Base-by-base conservation (phyloP, 2,329 filamentous ascomycete species). In the Aspergillus fructus region DNA sequence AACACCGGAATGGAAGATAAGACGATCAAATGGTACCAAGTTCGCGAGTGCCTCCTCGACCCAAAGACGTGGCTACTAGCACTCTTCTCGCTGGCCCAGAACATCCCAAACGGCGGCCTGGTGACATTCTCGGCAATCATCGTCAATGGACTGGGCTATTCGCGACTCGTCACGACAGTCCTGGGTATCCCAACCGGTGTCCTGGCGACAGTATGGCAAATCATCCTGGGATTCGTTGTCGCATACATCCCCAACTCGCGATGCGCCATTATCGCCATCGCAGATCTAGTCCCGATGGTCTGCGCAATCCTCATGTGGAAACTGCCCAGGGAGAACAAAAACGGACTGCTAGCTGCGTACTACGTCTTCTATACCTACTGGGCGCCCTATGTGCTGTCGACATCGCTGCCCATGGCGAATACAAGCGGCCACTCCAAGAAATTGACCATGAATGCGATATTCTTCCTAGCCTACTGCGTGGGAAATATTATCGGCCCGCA, bases 401-500 rank as follows among this genome's bases (percentile, higher is more conserved):
- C 34, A 4, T 52, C 55, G 13, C 45, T 54, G 8, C 41, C 39
- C 9, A 46, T 47, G 46, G 56, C 56, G 2, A 55, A 58, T 8
- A 55, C 42, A 5, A 42, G 39, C 17, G 51, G 51, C 3, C 51
- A 58, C 41, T 49, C 56, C 6, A 58, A 55, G 42, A 58, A 58
- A 12, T 6, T 53, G 1, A 53, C 55, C 13, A 43, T 34, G 2
- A 58, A 54, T 33, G 55, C 50, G 5, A 41, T 54, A 0, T 53
- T 58, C 6, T 54, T 54, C 27, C 19, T 58, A 5, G 40, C 39
- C 9, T 54, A 54, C 27, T 53, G 73, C 34, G 64, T 74, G 2
- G 77, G 76, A 1, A 79, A 78, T 45, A 76, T 80, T n/a, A 70
- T 79, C n/a, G 77, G 76, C 0, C 77, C 78, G 7, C 78, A 79